Conservation (phyloP, 148 eudicot genomes). For the Vaccinium vitisidaea region DNA sequence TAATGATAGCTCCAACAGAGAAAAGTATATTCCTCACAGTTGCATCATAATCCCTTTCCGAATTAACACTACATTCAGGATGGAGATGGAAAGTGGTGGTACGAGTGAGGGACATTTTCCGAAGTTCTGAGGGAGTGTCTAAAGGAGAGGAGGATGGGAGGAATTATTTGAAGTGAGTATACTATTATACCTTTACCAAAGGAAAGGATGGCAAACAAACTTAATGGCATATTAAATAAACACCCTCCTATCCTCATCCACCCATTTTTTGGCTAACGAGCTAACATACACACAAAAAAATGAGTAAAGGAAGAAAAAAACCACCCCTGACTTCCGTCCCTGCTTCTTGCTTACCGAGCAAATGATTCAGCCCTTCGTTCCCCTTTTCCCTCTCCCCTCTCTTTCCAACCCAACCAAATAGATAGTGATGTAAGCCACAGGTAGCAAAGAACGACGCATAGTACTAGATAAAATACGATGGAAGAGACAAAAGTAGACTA, state of each 20-base stretch:
- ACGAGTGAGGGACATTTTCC: not conserved
- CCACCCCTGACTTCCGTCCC: too few species aligned
- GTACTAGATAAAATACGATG: not conserved
- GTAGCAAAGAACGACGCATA: slow-evolving; percentile 1
- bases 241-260: not conserved
- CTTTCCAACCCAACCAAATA: not conserved
- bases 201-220: not conserved
- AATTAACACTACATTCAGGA: not conserved
- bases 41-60: not conserved
- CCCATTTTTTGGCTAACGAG: too few species aligned
- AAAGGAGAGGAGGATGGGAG: not conserved
- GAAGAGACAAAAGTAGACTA: not conserved
- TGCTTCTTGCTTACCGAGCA: not conserved
- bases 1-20: not conserved
- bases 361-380: not conserved
- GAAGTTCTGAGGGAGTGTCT: not conserved
- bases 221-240: not conserved
- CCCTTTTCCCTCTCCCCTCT: not conserved
- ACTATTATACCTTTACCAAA: not conserved
- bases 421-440: not conserved
- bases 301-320: too few species aligned
- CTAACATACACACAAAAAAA: too few species aligned
- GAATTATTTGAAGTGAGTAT: not conserved
- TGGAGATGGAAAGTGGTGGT: not conserved
- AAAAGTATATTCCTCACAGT: not conserved